phyloP scores from a whole-genome alignment of 768 basidiomycete species.

The Baorangia bicolor region DNA sequence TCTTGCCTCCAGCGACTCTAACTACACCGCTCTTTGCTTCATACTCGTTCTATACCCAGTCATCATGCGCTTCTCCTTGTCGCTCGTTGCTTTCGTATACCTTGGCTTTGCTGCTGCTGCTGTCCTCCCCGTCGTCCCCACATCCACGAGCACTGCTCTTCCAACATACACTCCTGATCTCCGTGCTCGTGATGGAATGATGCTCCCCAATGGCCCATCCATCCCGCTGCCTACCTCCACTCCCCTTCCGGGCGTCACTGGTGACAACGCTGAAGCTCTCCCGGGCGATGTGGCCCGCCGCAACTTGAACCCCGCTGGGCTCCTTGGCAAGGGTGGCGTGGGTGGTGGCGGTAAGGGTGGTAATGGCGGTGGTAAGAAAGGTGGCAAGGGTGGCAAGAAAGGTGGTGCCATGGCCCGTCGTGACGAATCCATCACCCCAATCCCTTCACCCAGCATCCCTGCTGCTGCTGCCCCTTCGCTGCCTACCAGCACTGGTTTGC shows the following conservation, averaged over 20 bases:
- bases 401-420: no score
- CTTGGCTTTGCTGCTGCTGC: neutral
- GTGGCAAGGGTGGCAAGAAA: no score
- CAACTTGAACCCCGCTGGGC: neutral
- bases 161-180: neutral
- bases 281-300: no score
- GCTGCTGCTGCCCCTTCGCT: neutral
- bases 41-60: neutral
- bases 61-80: constrained; percentile 5
- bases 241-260: no score
- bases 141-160: neutral
- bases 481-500: neutral
- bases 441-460: no score
- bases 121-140: neutral
- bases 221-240: neutral
- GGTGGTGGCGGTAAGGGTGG: no score
- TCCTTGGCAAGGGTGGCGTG: no score
- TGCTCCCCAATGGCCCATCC: neutral
- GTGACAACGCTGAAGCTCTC: no score
- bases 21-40: neutral
- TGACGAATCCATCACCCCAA: no score
- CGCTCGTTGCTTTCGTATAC: constrained; percentile 1
- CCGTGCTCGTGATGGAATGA: neutral
- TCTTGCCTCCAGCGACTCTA: neutral
- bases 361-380: no score